A percentile compares a stretch with the other conserved stretches of the same genome.
Conservation (phyloP, 495 filamentous ascomycete species). For the Polyplosphaeria fusca region DNA sequence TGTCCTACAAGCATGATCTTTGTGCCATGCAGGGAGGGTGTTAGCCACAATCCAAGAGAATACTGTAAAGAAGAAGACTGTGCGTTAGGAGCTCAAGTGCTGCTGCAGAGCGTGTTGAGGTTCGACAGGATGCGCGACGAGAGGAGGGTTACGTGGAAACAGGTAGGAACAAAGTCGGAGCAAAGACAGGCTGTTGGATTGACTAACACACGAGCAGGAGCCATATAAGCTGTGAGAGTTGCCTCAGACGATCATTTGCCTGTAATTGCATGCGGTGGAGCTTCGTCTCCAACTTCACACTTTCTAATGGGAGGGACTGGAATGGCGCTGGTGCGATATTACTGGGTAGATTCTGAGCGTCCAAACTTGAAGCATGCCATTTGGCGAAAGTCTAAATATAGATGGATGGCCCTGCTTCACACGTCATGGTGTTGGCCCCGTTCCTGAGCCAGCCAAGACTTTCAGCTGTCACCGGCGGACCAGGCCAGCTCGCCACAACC, state of each 20-base stretch:
- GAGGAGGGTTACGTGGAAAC: slow-evolving; percentile 2
- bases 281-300: too few species aligned
- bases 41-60: slow-evolving; percentile 64
- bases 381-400: too few species aligned
- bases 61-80: slow-evolving; percentile 61
- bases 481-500: not conserved
- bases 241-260: too few species aligned
- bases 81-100: slow-evolving; percentile 60
- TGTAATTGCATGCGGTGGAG: too few species aligned
- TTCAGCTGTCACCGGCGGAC: slow-evolving; percentile 7
- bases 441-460: slow-evolving; percentile 1
- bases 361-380: too few species aligned
- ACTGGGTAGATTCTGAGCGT: too few species aligned
- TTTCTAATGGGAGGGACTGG: too few species aligned
- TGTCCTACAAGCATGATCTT: slow-evolving; percentile 67
- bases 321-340: too few species aligned
- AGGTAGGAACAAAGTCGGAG: not conserved
- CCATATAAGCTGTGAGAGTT: slow-evolving; percentile 18
- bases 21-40: slow-evolving; percentile 61
- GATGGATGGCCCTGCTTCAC: too few species aligned
- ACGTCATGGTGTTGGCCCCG: too few species aligned
- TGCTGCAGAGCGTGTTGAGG: slow-evolving; percentile 57
- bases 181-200: not conserved
- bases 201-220: slow-evolving; percentile 10
- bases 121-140: slow-evolving; percentile 52